A percentile compares a stretch with the other conserved stretches of the same genome.
These are phyloP conservation scores for Lactarius hatsudake DNA, from an alignment of 768 basidiomycete genomes.

Conservation along the genomic window DNA sequence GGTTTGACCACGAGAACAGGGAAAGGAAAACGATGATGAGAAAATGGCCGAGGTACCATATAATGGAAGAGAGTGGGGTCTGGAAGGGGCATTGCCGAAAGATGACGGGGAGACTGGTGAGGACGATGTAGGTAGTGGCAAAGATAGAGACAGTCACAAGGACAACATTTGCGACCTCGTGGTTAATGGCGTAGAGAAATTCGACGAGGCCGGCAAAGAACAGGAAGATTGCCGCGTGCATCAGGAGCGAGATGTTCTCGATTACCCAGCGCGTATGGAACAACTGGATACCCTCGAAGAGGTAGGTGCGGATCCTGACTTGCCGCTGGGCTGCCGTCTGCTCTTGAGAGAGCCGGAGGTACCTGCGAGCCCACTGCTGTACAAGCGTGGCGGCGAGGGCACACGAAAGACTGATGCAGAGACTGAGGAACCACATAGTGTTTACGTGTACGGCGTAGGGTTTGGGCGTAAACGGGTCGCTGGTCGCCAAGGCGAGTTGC, in stretches of 20 bases:
- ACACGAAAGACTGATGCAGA: constrained; percentile 13
- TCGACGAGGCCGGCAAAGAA: constrained; percentile 11
- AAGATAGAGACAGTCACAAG: constrained; percentile 3
- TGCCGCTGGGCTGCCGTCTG: neutral
- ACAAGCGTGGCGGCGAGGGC: constrained; percentile 21
- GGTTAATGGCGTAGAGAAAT: constrained; percentile 1
- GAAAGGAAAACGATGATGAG: neutral
- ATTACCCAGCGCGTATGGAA: constrained; percentile 13
- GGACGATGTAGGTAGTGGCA: neutral
- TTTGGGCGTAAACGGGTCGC: neutral
- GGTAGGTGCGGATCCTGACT: constrained; percentile 14
- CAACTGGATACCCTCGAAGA: neutral
- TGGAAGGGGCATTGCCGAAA: constrained; percentile 3
- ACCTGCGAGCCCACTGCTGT: constrained; percentile 21
- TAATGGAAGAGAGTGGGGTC: neutral
- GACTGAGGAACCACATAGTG: constrained; percentile 26
- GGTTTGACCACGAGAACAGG: constrained; percentile 6
- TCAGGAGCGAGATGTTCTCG: constrained; percentile 9
- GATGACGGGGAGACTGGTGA: constrained; percentile 1
- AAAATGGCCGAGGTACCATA: constrained; percentile 2
- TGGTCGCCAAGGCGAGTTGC: neutral
- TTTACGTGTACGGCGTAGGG: constrained; percentile 16
- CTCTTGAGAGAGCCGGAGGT: constrained; percentile 8
- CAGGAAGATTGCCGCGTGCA: constrained; percentile 11
- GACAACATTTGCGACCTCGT: neutral